A percentile compares a stretch with the other conserved stretches of the same genome.
These are phyloP conservation scores for Trichoderma oligosporum DNA, from an alignment of 2,329 filamentous ascomycete genomes.

Conservation along the genomic window DNA sequence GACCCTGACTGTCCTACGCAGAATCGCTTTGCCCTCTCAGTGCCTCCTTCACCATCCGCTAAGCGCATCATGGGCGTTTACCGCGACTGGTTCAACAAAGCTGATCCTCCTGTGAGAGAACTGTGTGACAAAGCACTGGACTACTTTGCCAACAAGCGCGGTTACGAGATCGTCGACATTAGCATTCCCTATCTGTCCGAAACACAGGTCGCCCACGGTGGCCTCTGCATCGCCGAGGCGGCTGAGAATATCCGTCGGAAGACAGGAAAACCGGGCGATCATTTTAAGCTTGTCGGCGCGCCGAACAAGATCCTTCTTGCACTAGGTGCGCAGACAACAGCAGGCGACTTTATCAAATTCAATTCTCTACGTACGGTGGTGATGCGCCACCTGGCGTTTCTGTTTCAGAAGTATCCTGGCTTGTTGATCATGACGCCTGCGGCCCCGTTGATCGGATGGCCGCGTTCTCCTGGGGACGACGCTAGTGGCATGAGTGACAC, in stretches of 20 bases:
- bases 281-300: constrained; percentile 55
- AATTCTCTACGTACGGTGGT: constrained; percentile 70
- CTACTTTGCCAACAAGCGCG: constrained; percentile 49
- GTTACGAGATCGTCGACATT: constrained; percentile 55
- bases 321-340: constrained; percentile 60
- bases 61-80: constrained; percentile 69
- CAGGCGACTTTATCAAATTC: constrained; percentile 66
- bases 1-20: constrained; percentile 61
- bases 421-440: constrained; percentile 78
- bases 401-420: constrained; percentile 69
- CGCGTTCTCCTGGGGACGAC: constrained; percentile 54
- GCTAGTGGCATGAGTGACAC: constrained; percentile 72
- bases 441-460: constrained; percentile 71
- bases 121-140: constrained; percentile 61
- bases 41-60: constrained; percentile 39
- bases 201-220: constrained; percentile 71
- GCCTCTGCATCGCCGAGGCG: constrained; percentile 73
- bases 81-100: constrained; percentile 45
- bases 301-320: constrained; percentile 68
- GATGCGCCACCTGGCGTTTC: constrained; percentile 71
- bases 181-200: constrained; percentile 63
- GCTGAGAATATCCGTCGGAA: constrained; percentile 45
- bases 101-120: constrained; percentile 59
- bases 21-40: constrained; percentile 58
- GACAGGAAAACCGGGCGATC: constrained; percentile 43